phyloP scores from a whole-genome alignment of 1,284 basidiomycete genomes.

The Ustilago vetiveriae region DNA sequence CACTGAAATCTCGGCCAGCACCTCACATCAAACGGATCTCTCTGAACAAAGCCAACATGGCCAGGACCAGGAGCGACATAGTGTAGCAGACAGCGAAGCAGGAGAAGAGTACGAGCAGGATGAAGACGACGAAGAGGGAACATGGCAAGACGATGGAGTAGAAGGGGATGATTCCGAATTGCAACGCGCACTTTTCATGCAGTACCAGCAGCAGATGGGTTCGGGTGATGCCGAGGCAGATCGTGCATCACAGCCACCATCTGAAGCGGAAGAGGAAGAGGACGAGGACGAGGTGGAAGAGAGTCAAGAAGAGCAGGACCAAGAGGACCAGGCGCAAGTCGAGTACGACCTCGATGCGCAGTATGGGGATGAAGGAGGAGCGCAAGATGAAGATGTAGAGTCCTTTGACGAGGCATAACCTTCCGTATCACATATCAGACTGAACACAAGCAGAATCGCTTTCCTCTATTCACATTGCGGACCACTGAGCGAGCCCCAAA shows the following conservation, averaged over 20 bases:
- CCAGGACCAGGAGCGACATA: too few species aligned
- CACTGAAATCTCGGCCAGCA: slow-evolving; percentile 4
- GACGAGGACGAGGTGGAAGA: slow-evolving; percentile 8
- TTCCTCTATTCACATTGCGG: too few species aligned
- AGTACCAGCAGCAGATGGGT: slow-evolving; percentile 13
- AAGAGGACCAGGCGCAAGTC: neutral
- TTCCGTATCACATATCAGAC: too few species aligned
- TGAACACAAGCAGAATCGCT: too few species aligned
- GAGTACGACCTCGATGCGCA: slow-evolving; percentile 8
- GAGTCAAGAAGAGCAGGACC: slow-evolving; percentile 3
- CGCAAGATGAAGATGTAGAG: slow-evolving; percentile 16
- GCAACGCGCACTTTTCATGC: slow-evolving; percentile 19
- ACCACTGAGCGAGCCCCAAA: too few species aligned
- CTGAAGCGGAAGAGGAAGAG: neutral
- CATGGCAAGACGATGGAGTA: neutral
- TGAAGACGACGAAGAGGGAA: neutral
- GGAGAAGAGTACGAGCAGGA: neutral
- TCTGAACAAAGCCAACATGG: too few species aligned
- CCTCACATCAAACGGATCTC: slow-evolving; percentile 3
- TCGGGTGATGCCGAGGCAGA: neutral
- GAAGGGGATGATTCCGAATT: slow-evolving; percentile 18
- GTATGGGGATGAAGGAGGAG: slow-evolving; percentile 7
- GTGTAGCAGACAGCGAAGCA: neutral
- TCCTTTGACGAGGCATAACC: slow-evolving; percentile 17
- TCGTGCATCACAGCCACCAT: neutral